These are phyloP conservation scores for Penicillium occitanis DNA, from an alignment of 2,329 filamentous ascomycete genomes.

Conservation along the genomic window DNA sequence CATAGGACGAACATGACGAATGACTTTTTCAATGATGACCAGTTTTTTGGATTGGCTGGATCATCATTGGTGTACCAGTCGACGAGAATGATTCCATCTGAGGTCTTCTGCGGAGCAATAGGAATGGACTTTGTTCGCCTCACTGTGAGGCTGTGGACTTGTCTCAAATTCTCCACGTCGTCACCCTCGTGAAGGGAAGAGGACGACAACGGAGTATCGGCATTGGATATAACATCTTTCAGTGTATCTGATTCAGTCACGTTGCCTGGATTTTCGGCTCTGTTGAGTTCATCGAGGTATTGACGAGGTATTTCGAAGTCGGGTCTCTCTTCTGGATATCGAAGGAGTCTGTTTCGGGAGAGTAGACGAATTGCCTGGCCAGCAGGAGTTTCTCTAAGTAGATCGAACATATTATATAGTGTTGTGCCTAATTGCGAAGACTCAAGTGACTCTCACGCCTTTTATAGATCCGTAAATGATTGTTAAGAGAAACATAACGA, in stretches of 20 bases:
- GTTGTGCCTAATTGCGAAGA: neutral
- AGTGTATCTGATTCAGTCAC: neutral
- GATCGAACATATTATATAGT: neutral
- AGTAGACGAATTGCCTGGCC: neutral
- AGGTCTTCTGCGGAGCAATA: conserved; percentile 36
- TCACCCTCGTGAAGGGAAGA: neutral
- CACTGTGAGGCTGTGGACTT: neutral
- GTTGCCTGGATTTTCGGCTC: neutral
- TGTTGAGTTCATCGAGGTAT: neutral
- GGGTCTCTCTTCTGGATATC: neutral
- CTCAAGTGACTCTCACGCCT: neutral
- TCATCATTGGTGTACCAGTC: conserved; percentile 36
- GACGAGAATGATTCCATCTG: conserved; percentile 38
- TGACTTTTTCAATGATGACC: conserved; percentile 27
- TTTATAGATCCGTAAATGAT: neutral
- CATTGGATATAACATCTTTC: neutral
- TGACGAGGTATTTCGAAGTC: neutral
- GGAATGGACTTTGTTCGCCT: conserved; percentile 19
- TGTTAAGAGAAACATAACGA: neutral
- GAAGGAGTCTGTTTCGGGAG: neutral
- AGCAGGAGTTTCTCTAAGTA: neutral
- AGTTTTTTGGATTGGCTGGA: conserved; percentile 31
- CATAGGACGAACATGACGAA: conserved; percentile 24
- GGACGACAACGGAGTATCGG: neutral
- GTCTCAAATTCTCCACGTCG: neutral